Evolutionary conservation across 129 eudicot species (phyloP).

Genomic region (Deinandra increscens): DNA sequence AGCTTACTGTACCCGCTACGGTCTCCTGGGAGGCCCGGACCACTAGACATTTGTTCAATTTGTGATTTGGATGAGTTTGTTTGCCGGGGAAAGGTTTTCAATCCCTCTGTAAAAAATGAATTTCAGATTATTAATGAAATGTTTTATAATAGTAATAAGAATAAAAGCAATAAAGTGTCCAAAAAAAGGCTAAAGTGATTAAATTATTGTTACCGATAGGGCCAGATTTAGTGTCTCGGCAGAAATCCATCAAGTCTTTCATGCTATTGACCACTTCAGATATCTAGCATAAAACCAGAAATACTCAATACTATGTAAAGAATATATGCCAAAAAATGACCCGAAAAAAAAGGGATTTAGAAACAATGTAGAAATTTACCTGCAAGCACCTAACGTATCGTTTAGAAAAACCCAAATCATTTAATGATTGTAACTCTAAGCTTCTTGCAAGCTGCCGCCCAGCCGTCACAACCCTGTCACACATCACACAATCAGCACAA

Average conservation of each 20-base stretch:
- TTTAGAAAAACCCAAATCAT: conserved; percentile 88
- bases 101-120: conserved; percentile 50
- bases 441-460: conserved; percentile 89
- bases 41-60: conserved; percentile 44
- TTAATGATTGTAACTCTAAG: conserved; percentile 83
- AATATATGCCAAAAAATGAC: conserved; percentile 12
- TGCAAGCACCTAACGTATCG: conserved; percentile 91
- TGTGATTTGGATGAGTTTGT: conserved; percentile 48
- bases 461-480: conserved; percentile 79
- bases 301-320: conserved; percentile 5
- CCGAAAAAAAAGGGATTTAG: neutral
- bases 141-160: neutral
- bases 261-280: conserved; percentile 92
- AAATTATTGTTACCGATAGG: conserved; percentile 62
- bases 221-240: conserved; percentile 72
- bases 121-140: neutral
- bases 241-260: conserved; percentile 93
- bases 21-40: conserved; percentile 58
- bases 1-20: conserved; percentile 49
- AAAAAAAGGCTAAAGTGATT: neutral
- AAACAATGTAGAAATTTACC: conserved; percentile 34
- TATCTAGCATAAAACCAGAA: conserved; percentile 50
- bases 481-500: conserved; percentile 22
- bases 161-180: neutral
- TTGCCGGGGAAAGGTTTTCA: conserved; percentile 65